Percentiles rank a stretch among this genome's conserved stretches.
phyloP scores from a whole-genome alignment of 345 rosid genomes.

The Trapa incisa region DNA sequence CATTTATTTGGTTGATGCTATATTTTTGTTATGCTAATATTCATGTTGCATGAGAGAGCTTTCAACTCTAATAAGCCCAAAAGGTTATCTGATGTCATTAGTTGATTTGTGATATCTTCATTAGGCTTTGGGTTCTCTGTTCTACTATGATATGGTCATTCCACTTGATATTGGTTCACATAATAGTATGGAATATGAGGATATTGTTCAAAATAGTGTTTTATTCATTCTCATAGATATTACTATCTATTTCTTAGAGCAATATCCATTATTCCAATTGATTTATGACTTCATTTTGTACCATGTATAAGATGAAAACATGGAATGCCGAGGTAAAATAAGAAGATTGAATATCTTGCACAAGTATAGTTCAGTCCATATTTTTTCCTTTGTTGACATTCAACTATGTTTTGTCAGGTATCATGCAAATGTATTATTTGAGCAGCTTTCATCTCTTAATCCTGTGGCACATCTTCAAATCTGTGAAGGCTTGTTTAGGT shows the following conservation, averaged over 20 bases:
- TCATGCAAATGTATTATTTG: conserved; percentile 72
- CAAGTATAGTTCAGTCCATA: background rate
- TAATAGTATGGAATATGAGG: background rate
- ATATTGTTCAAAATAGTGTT: background rate
- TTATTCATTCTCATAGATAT: no score
- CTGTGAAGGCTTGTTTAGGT: conserved; percentile 77
- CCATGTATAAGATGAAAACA: no score
- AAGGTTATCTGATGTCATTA: background rate
- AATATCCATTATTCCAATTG: background rate
- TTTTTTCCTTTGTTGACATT: conserved; percentile 2
- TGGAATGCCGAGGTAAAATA: no score
- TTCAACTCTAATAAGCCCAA: background rate
- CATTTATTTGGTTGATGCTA: background rate
- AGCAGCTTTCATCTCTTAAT: conserved; percentile 73
- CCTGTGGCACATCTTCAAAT: conserved; percentile 86
- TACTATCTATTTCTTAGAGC: background rate
- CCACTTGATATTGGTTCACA: background rate
- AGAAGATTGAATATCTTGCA: background rate
- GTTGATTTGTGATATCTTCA: background rate
- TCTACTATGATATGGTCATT: background rate
- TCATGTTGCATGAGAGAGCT: background rate
- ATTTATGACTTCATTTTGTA: background rate
- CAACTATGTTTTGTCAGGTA: conserved; percentile 34
- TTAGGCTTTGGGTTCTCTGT: background rate
- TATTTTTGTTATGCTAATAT: background rate